Conservation (phyloP, 2,329 filamentous ascomycete genomes). For the Beauveria sp. region DNA sequence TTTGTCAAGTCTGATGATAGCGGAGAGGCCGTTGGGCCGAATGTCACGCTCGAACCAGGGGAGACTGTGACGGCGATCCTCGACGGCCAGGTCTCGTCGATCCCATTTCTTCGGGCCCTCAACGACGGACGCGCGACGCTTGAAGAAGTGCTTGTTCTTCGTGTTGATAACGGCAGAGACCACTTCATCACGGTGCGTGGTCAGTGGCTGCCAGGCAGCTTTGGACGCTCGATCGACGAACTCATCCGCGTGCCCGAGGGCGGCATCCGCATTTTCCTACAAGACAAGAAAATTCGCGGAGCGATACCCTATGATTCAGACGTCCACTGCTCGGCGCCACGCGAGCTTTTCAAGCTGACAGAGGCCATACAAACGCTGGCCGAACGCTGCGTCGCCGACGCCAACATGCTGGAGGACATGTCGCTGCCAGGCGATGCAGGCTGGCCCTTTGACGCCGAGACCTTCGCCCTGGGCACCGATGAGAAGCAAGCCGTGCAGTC, state of each 20-base stretch:
- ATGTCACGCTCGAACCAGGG: conserved; percentile 71
- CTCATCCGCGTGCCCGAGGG: conserved; percentile 79
- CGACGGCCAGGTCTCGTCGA: conserved; percentile 56
- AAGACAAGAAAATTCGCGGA: conserved; percentile 31
- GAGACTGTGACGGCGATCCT: conserved; percentile 69
- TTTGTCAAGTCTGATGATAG: conserved; percentile 44
- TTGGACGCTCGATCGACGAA: conserved; percentile 81
- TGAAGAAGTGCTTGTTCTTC: conserved; percentile 82
- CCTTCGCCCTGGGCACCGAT: conserved; percentile 22
- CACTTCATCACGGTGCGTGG: conserved; percentile 82
- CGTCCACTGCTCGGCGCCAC: conserved; percentile 72
- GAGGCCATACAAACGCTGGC: conserved; percentile 60
- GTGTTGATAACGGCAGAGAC: conserved; percentile 76
- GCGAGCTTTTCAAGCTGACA: conserved; percentile 83
- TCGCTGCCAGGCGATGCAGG: conserved; percentile 45
- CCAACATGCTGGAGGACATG: conserved; percentile 51
- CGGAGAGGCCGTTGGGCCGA: conserved; percentile 28
- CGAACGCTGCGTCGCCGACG: conserved; percentile 51
- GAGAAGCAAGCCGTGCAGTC: conserved; percentile 24
- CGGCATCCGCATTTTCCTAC: conserved; percentile 54
- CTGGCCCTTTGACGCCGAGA: conserved; percentile 50
- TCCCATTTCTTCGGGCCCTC: conserved; percentile 58
- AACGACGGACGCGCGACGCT: conserved; percentile 61
- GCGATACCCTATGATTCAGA: conserved; percentile 49
- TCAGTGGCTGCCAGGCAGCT: conserved; percentile 71